Percentiles rank a stretch among this genome's conserved stretches.
phyloP scores from a whole-genome alignment of 2,329 filamentous ascomycete genomes.

The Sodiomyces alkalinus region DNA sequence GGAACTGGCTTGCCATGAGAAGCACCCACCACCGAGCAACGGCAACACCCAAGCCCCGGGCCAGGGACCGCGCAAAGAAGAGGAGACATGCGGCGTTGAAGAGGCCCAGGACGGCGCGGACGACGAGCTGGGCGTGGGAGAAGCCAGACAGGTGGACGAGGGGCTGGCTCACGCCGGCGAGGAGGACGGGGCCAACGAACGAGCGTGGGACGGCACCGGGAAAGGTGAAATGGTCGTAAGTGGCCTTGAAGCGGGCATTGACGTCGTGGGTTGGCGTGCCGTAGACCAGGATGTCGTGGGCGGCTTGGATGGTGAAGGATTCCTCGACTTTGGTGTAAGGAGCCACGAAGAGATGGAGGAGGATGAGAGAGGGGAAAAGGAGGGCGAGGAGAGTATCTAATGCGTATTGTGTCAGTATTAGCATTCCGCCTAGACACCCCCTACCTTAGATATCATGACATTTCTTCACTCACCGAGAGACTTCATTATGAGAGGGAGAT shows the following conservation, averaged over 20 bases:
- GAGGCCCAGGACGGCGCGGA: constrained; percentile 62
- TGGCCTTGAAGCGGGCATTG: constrained; percentile 34
- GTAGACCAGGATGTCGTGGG: constrained; percentile 75
- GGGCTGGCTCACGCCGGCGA: constrained; percentile 60
- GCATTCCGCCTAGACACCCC: no score
- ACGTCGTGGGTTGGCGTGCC: constrained; percentile 51
- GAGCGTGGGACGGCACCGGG: constrained; percentile 84
- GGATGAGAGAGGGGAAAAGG: constrained; percentile 45
- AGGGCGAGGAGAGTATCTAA: constrained; percentile 34
- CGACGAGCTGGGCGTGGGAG: constrained; percentile 42
- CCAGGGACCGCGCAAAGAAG: constrained; percentile 48
- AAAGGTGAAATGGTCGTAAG: constrained; percentile 84
- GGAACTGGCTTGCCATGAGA: constrained; percentile 75
- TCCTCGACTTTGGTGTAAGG: constrained; percentile 98
- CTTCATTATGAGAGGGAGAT: no score
- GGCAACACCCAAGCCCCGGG: constrained; percentile 49
- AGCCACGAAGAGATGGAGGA: constrained; percentile 55
- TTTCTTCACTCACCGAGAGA: no score
- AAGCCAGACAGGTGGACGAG: constrained; percentile 42
- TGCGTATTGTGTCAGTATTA: no score
- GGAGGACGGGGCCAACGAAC: constrained; percentile 66
- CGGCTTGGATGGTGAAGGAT: constrained; percentile 92
- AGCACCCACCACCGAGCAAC: constrained; percentile 66
- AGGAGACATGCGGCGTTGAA: constrained; percentile 58
- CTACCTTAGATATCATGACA: no score